These are phyloP conservation scores for Tolypocladium tropicale DNA, from an alignment of 2,329 filamentous ascomycete species.

Conservation along the genomic window DNA sequence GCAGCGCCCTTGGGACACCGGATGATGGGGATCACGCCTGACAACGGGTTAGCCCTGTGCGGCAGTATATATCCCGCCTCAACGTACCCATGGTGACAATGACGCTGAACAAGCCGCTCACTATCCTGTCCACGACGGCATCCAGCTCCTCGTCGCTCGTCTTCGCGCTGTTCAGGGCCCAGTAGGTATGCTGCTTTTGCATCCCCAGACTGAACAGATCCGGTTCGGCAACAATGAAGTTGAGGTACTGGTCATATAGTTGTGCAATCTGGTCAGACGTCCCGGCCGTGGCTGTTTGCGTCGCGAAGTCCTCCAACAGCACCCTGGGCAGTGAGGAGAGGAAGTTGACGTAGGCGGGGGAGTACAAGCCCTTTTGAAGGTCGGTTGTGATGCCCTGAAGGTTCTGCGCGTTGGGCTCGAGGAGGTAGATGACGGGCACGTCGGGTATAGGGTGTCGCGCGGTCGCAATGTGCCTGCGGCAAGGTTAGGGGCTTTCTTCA, in stretches of 20 bases:
- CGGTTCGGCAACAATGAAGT: conserved; percentile 92
- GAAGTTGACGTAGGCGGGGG: conserved; percentile 94
- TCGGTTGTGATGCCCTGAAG: conserved; percentile 76
- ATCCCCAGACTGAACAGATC: conserved; percentile 92
- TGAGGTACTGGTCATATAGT: conserved; percentile 92
- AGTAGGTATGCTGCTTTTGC: conserved; percentile 84
- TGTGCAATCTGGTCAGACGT: conserved; percentile 87
- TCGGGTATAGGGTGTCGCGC: conserved; percentile 86
- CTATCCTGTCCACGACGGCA: conserved; percentile 76
- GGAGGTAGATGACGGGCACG: conserved; percentile 91
- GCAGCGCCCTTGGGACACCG: conserved; percentile 86
- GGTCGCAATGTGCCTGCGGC: conserved; percentile 62
- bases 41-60: background rate
- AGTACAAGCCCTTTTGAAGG: conserved; percentile 78
- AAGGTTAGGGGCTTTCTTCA: background rate
- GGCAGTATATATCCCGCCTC: background rate
- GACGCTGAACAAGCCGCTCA: conserved; percentile 94
- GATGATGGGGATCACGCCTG: conserved; percentile 88
- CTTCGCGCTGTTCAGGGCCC: conserved; percentile 88
- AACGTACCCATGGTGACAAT: conserved; percentile 87
- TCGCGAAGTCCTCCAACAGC: conserved; percentile 87
- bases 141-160: conserved; percentile 88
- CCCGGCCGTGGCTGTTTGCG: conserved; percentile 72
- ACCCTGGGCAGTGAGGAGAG: conserved; percentile 85
- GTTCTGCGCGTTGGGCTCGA: conserved; percentile 78